These are phyloP conservation scores for Dianthus caryophyllus DNA, from an alignment of 148 eudicot species.

Conservation along the genomic window DNA sequence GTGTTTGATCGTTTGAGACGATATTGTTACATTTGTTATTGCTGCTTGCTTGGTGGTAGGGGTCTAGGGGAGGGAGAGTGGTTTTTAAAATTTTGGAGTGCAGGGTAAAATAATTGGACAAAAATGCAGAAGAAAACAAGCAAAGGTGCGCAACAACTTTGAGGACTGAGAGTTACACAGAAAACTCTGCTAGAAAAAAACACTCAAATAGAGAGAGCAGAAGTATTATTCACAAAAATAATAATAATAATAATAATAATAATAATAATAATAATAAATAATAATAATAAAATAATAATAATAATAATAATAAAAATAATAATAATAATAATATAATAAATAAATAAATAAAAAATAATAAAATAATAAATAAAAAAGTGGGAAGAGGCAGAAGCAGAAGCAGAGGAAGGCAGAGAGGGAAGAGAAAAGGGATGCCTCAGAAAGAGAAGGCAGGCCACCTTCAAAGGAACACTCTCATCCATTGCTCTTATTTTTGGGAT, in stretches of 20 bases:
- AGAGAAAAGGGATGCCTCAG: constrained; percentile 24
- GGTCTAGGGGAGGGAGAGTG: constrained; percentile 13
- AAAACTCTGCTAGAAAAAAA: constrained; percentile 32
- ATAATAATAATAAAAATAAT: too few species aligned
- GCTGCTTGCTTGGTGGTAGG: constrained; percentile 4
- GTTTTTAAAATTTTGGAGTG: constrained; percentile 16
- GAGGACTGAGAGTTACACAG: constrained; percentile 24
- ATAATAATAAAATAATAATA: too few species aligned
- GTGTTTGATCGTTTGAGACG: too few species aligned
- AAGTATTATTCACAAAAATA: too few species aligned
- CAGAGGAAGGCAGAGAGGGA: constrained; percentile 19
- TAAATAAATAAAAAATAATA: too few species aligned
- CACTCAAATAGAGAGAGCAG: constrained; percentile 18
- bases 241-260: too few species aligned
- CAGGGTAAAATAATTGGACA: constrained; percentile 21
- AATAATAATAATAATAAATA: too few species aligned
- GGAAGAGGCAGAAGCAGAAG: constrained; percentile 10
- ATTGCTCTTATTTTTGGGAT: constrained; percentile 26
- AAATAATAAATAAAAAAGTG: too few species aligned
- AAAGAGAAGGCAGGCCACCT: constrained; percentile 33
- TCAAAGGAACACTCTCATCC: constrained; percentile 27
- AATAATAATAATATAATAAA: too few species aligned
- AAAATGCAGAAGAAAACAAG: constrained; percentile 27
- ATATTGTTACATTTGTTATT: neutral
- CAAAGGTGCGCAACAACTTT: constrained; percentile 17